Evolutionary conservation across 1,284 basidiomycete genomes (phyloP), one percentile per base, ranked within the genome.

Genomic region (Lentinula novae-zelandiae): DNA sequence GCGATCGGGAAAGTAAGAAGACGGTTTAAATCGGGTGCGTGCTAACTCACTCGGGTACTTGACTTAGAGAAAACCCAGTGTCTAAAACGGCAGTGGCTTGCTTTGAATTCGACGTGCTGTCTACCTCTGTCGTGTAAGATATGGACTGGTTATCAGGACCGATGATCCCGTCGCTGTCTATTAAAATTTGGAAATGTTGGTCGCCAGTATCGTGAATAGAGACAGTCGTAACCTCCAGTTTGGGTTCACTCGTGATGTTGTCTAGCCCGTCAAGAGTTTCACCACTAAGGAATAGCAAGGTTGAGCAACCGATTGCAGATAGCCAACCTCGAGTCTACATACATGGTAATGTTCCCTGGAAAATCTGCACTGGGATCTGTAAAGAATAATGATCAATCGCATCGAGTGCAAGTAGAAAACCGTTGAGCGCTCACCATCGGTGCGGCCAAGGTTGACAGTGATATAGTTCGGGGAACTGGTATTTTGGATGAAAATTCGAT

Each of bases 41-140:
- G 49, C 1, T 13, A 33, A 72, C 77, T 52, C 69, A 85, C 83
- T 73, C 68, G 51, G 85, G 78, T 40, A 88, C 77, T 68, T 89
- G 87, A 17, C 86, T 82, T n/a, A 89, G 72, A 1, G 84, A 81
- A 69, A 87, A 90, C 0, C 88, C 88, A 2, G 84, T 82, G 67
- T 90, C 87, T 57, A 90, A 75, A n/a, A 89, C 75, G 17, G 80
- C 82, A 1, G 81, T 83, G 7, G 82, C 71, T 66, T 81, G 80
- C 17, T 75, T 73, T 39, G 73, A 73, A 58, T 78, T 75, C 15
- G 67, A 63, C 5, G 77, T 74, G 34, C 76, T 68, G 50, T 76
- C 71, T 2, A 85, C 82, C 20, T 70, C 70, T 0, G 80, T 77
- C 7, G 68, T 73, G 50, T 82, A 69, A 6, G 74, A 65, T 38